Evolutionary conservation across 225 moss, liverwort and hornwort genomes (phyloP).

Genomic region (Takakia lepidozioides): DNA sequence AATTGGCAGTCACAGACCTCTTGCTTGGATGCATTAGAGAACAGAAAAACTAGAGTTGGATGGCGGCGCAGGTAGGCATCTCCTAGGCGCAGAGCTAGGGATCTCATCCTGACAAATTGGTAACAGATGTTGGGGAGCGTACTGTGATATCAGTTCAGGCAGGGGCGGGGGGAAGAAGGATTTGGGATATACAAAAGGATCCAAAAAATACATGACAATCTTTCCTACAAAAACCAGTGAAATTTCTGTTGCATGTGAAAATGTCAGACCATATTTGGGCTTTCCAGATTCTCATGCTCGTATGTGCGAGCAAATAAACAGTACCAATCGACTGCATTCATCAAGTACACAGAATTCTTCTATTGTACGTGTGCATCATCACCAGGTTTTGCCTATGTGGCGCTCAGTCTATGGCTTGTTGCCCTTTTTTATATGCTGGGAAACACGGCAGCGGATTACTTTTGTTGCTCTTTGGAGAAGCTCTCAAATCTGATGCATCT

Average conservation of each 20-base stretch:
- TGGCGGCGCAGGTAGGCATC: slow-evolving; percentile 28
- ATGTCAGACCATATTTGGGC: slow-evolving; percentile 42
- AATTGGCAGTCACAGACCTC: neutral
- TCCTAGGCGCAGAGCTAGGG: slow-evolving; percentile 16
- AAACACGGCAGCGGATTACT: slow-evolving; percentile 65
- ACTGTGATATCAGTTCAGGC: neutral
- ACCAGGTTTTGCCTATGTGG: slow-evolving; percentile 20
- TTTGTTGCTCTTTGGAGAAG: slow-evolving; percentile 54
- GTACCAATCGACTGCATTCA: slow-evolving; percentile 46
- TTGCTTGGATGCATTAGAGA: neutral
- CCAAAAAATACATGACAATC: too few species aligned
- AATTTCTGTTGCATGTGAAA: slow-evolving; percentile 34
- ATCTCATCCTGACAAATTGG: neutral
- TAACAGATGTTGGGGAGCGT: too few species aligned
- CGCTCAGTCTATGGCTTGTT: slow-evolving; percentile 35
- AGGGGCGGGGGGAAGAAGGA: slow-evolving; percentile 2
- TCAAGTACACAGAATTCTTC: slow-evolving; percentile 38
- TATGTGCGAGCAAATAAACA: slow-evolving; percentile 51
- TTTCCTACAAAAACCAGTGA: slow-evolving; percentile 2
- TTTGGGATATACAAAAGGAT: too few species aligned
- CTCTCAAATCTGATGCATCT: slow-evolving; percentile 40
- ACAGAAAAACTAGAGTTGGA: slow-evolving; percentile 12
- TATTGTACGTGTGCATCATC: slow-evolving; percentile 42
- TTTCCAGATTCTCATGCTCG: slow-evolving; percentile 46
- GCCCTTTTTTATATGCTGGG: slow-evolving; percentile 61